phyloP scores from a whole-genome alignment of 176 grass and related monocot species.

The Areca catechu region DNA sequence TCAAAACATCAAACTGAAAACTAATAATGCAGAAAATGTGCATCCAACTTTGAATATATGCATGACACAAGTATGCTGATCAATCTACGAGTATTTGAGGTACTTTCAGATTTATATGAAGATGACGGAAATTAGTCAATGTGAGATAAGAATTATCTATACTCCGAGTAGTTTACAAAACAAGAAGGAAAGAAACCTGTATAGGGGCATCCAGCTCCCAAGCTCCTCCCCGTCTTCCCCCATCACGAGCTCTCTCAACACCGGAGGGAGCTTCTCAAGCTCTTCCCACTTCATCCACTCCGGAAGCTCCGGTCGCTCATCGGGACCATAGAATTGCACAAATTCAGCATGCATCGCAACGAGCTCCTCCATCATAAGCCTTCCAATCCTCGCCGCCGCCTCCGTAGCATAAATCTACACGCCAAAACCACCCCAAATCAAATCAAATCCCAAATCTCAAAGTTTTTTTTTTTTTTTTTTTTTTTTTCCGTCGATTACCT shows the following conservation, averaged over 20 bases:
- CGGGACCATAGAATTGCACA: slow-evolving; percentile 64
- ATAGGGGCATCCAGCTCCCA: slow-evolving; percentile 53
- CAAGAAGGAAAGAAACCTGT: slow-evolving; percentile 37
- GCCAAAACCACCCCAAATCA: slow-evolving; percentile 7
- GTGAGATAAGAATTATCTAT: no score
- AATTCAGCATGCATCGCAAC: slow-evolving; percentile 60
- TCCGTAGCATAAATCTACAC: slow-evolving; percentile 70
- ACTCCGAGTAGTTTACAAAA: background rate
- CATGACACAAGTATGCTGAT: no score
- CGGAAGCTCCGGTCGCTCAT: slow-evolving; percentile 18
- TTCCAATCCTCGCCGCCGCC: slow-evolving; percentile 47
- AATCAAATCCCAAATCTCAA: background rate
- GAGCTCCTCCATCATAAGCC: slow-evolving; percentile 76
- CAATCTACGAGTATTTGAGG: no score
- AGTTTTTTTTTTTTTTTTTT: background rate
- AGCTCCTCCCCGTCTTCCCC: slow-evolving; percentile 31
- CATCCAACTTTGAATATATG: no score
- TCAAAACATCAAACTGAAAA: no score
- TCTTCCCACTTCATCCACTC: slow-evolving; percentile 70
- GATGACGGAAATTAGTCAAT: no score
- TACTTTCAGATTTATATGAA: no score
- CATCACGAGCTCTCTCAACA: slow-evolving; percentile 28
- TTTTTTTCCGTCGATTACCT: slow-evolving; percentile 19
- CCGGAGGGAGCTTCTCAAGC: slow-evolving; percentile 25
- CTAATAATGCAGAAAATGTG: no score